Conservation (phyloP, 176 grass and related monocot genomes). For the Urochloa ruziziensis region DNA sequence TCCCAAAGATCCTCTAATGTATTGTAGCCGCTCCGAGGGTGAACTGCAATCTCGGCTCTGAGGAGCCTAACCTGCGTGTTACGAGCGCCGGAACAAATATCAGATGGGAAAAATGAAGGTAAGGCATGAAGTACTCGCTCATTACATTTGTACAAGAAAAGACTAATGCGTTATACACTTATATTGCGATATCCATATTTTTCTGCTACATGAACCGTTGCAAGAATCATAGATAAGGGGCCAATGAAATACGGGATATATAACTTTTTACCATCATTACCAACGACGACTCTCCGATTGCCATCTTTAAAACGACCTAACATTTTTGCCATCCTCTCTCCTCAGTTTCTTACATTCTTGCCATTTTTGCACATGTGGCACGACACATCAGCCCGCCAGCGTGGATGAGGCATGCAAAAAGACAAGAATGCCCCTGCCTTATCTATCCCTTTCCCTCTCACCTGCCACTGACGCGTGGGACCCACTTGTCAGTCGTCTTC, state of each 20-base stretch:
- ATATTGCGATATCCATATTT: neutral
- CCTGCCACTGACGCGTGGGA: too few species aligned
- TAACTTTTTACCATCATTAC: too few species aligned
- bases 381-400: too few species aligned
- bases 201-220: neutral
- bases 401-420: too few species aligned
- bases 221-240: neutral
- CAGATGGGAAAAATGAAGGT: neutral
- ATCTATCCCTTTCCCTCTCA: too few species aligned
- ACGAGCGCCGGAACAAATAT: constrained; percentile 6
- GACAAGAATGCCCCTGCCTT: too few species aligned
- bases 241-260: neutral
- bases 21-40: constrained; percentile 36
- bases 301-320: too few species aligned
- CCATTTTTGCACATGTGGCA: too few species aligned
- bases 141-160: neutral
- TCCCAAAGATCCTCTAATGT: constrained; percentile 65
- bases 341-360: too few species aligned
- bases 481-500: too few species aligned
- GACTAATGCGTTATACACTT: neutral
- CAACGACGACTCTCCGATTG: too few species aligned
- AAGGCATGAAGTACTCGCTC: neutral
- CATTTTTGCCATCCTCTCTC: too few species aligned
- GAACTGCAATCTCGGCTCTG: constrained; percentile 11
- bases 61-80: constrained; percentile 40